Evolutionary conservation across 1,139 yeast genomes (phyloP).

Genomic region (Wickerhamiella pararugosa): DNA sequence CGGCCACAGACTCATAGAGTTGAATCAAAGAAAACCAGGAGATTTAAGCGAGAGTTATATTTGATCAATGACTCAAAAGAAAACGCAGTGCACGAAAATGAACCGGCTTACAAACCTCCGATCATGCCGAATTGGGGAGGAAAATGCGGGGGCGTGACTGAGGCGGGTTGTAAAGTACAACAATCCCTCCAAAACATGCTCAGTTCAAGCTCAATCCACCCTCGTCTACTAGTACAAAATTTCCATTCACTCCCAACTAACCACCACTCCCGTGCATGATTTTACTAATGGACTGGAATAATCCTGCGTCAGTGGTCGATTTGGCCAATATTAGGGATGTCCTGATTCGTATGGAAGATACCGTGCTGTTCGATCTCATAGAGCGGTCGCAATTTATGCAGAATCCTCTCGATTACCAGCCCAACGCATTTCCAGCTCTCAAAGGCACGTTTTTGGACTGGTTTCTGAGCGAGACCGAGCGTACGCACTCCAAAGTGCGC

Average conservation of each 20-base stretch:
- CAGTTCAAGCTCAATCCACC: too few species aligned
- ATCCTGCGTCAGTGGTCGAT: constrained; percentile 70
- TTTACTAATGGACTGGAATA: constrained; percentile 59
- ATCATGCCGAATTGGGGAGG: too few species aligned
- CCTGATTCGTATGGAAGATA: constrained; percentile 86
- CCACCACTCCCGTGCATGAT: not conserved
- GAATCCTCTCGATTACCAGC: constrained; percentile 60
- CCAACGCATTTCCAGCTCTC: constrained; percentile 41
- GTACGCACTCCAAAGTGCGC: constrained; percentile 68
- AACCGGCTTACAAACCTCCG: too few species aligned
- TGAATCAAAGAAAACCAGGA: too few species aligned
- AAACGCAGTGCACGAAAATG: too few species aligned
- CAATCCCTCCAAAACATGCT: too few species aligned
- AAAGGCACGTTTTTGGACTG: constrained; percentile 80
- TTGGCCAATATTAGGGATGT: constrained; percentile 71
- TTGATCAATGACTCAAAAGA: too few species aligned
- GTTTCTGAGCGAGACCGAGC: constrained; percentile 64
- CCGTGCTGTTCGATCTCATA: constrained; percentile 80
- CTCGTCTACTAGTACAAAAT: too few species aligned
- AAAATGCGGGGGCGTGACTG: too few species aligned
- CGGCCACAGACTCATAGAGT: too few species aligned
- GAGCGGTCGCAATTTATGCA: constrained; percentile 81
- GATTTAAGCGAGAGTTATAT: too few species aligned
- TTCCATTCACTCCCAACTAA: not conserved
- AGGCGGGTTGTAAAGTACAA: too few species aligned